Conservation (phyloP, 768 basidiomycete genomes). For the Chalciporus sphaerocephalus region DNA sequence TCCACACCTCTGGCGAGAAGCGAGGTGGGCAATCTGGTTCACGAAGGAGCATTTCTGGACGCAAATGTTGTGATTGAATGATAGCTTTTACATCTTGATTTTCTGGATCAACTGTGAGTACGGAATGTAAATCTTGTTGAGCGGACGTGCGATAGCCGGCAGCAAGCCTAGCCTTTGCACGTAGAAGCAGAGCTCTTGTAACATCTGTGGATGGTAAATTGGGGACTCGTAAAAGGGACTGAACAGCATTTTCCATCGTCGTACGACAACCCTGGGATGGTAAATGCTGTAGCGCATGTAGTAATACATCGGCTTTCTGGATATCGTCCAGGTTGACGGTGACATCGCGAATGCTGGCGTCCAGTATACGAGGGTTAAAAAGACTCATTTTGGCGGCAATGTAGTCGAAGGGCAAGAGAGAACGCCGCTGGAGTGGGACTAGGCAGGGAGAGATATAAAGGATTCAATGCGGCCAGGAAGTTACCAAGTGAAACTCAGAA, state of each 20-base stretch:
- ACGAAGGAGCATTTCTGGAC: conserved; percentile 46
- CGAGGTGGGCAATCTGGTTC: conserved; percentile 45
- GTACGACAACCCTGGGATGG: conserved; percentile 61
- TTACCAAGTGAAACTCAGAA: neutral
- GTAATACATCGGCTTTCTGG: conserved; percentile 65
- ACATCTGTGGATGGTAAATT: conserved; percentile 48
- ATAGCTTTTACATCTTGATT: conserved; percentile 65
- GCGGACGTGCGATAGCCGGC: conserved; percentile 58
- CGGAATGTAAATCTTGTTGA: conserved; percentile 67
- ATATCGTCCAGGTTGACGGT: conserved; percentile 52
- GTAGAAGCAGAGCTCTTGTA: conserved; percentile 58
- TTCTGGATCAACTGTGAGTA: conserved; percentile 59
- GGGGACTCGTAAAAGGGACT: conserved; percentile 60
- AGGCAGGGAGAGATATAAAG: conserved; percentile 1
- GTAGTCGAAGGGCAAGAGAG: neutral
- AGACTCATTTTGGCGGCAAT: conserved; percentile 43
- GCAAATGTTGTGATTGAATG: conserved; percentile 47
- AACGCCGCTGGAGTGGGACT: neutral
- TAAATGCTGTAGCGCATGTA: conserved; percentile 82
- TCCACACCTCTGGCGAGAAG: conserved; percentile 69
- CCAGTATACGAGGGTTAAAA: conserved; percentile 74
- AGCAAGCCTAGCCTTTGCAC: conserved; percentile 62
- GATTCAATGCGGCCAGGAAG: conserved; percentile 15
- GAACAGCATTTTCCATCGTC: conserved; percentile 69
- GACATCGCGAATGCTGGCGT: conserved; percentile 71